Conservation (phyloP, 345 rosid species). For the Toxicodendron radicans region DNA sequence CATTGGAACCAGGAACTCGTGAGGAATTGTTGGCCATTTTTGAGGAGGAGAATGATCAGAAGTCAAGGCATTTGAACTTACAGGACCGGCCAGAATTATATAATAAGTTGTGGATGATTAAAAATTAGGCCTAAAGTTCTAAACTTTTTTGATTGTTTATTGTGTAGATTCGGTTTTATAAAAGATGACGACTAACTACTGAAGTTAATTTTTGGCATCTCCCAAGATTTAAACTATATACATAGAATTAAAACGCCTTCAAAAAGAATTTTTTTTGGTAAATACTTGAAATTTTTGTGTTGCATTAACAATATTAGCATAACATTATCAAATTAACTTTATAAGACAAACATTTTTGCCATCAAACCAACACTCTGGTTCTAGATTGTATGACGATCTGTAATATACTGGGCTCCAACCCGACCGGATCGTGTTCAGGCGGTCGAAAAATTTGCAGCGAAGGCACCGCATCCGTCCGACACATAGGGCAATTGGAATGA, state of each 20-base stretch:
- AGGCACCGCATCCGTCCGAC: slow-evolving; percentile 41
- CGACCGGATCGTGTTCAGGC: not conserved
- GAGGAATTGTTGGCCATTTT: not conserved
- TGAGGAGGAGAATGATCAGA: not conserved
- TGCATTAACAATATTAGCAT: too few species aligned
- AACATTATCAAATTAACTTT: too few species aligned
- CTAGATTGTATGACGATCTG: not conserved
- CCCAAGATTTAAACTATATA: too few species aligned
- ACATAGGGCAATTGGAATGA: slow-evolving; percentile 43
- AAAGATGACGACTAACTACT: too few species aligned
- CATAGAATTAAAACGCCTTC: too few species aligned
- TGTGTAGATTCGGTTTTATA: not conserved
- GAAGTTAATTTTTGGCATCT: too few species aligned
- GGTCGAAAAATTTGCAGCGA: not conserved
- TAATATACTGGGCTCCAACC: not conserved
- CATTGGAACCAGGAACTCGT: not conserved
- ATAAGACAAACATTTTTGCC: too few species aligned
- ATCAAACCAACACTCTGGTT: not conserved
- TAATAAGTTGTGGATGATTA: not conserved
- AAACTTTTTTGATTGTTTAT: not conserved
- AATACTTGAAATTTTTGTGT: too few species aligned
- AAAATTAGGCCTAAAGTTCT: not conserved
- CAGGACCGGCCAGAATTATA: not conserved
- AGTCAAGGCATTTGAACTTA: not conserved
- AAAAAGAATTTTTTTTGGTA: too few species aligned